Conservation (phyloP, 2,329 filamentous ascomycete genomes). For the Stachybotrys chartarum region DNA sequence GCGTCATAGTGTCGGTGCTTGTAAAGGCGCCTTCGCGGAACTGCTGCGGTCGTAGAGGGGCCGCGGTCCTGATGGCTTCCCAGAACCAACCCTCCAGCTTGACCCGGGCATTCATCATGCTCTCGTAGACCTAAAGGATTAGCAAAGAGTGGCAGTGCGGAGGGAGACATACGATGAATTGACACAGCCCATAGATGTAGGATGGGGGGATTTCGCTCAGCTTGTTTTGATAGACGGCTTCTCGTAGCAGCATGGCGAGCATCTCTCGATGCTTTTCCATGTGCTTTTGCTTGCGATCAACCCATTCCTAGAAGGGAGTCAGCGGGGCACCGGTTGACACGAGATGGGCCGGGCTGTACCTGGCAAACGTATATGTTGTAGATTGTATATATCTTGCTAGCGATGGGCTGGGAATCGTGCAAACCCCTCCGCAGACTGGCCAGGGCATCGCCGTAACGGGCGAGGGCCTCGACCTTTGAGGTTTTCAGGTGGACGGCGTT, state of each 20-base stretch:
- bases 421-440: conserved; percentile 4
- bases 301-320: conserved; percentile 5
- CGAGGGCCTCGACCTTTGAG: conserved; percentile 8
- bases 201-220: conserved; percentile 5
- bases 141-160: background rate
- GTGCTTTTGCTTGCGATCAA: conserved; percentile 9
- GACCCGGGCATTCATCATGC: conserved; percentile 10
- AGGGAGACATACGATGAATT: conserved; percentile 9
- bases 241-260: conserved; percentile 9
- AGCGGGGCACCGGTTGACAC: background rate
- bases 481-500: conserved; percentile 3
- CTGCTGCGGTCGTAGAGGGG: conserved; percentile 6
- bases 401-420: conserved; percentile 3
- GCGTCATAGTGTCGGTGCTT: conserved; percentile 7
- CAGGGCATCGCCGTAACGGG: conserved; percentile 9
- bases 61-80: conserved; percentile 3
- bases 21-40: conserved; percentile 10
- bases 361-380: conserved; percentile 12
- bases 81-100: conserved; percentile 14
- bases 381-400: conserved; percentile 9
- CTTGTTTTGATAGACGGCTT: conserved; percentile 6
- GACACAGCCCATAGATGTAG: conserved; percentile 10
- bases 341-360: conserved; percentile 1
- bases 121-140: conserved; percentile 6
- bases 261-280: conserved; percentile 6